Evolutionary conservation across 495 filamentous ascomycete species (phyloP).

Genomic region (Tuber brumale): DNA sequence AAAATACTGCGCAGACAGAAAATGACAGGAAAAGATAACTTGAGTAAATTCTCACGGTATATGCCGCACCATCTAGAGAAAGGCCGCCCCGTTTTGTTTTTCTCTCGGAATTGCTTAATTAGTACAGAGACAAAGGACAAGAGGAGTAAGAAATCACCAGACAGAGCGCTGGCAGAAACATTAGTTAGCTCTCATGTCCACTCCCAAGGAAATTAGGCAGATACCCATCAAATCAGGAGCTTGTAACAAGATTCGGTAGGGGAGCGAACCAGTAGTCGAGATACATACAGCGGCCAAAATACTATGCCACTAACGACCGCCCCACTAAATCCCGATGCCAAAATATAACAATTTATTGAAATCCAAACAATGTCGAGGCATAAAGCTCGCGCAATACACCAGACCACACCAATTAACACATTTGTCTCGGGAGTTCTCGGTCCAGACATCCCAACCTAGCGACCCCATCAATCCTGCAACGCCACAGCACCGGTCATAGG

Average conservation of each 20-base stretch:
- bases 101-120: neutral
- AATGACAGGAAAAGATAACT: neutral
- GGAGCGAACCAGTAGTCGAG: neutral
- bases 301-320: neutral
- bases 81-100: neutral
- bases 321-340: neutral
- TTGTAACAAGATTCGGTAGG: neutral
- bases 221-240: neutral
- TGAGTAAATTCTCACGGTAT: neutral
- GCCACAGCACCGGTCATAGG: constrained; percentile 11
- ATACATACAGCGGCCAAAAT: neutral
- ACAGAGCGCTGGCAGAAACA: neutral
- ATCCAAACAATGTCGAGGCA: neutral
- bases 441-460: constrained; percentile 40
- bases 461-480: constrained; percentile 37
- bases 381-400: neutral
- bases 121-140: neutral
- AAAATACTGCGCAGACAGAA: neutral
- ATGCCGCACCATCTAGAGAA: neutral
- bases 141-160: neutral
- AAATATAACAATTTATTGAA: neutral
- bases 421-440: constrained; percentile 38
- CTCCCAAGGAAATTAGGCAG: neutral
- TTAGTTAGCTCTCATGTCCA: neutral
- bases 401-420: constrained; percentile 26